Percentiles rank a stretch among this genome's conserved stretches.
Conservation (phyloP, 176 grass and related monocot genomes). For the Avena insularis region DNA sequence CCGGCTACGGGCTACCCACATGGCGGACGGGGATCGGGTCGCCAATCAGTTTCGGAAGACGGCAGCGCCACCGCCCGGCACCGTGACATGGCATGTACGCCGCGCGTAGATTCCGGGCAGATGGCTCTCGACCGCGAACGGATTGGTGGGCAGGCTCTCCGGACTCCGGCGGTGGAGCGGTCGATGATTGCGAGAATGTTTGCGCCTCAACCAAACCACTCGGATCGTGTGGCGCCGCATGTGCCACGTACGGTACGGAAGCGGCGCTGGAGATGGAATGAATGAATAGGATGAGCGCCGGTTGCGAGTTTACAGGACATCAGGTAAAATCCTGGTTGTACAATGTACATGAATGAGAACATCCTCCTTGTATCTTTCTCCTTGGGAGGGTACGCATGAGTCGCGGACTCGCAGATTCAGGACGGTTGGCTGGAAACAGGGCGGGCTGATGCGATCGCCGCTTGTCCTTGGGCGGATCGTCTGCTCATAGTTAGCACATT, state of each 20-base stretch:
- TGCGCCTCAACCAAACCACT: not conserved
- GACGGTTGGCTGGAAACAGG: not conserved
- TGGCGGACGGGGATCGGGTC: not conserved
- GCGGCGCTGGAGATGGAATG: not conserved
- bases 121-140: not conserved
- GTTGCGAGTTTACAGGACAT: not conserved
- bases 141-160: not conserved
- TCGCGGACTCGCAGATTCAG: not conserved
- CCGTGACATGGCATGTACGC: not conserved
- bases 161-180: not conserved
- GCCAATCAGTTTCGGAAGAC: not conserved
- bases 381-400: not conserved
- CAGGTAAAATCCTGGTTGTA: not conserved
- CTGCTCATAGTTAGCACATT: no score
- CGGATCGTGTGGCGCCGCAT: constrained; percentile 2
- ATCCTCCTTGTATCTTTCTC: not conserved
- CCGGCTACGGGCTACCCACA: not conserved
- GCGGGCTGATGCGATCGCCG: not conserved
- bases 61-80: not conserved
- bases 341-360: not conserved
- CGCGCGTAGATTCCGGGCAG: constrained; percentile 4
- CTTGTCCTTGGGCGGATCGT: not conserved
- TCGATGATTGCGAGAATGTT: constrained; percentile 30
- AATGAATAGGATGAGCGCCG: not conserved
- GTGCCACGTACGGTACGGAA: not conserved